phyloP scores from a whole-genome alignment of 2,329 filamentous ascomycete genomes.

The Alternaria viburni region DNA sequence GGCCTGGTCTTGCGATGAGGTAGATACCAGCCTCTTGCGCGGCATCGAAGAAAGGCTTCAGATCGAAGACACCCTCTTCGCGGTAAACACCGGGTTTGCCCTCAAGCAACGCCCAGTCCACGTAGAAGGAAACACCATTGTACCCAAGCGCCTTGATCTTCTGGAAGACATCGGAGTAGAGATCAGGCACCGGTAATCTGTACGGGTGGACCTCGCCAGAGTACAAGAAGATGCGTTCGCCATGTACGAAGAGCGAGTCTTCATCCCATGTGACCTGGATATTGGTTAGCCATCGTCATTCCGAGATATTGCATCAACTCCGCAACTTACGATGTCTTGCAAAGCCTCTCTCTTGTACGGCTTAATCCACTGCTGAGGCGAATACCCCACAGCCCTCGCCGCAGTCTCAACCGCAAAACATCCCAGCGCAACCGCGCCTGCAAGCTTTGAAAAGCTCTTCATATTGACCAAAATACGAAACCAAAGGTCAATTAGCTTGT shows the following conservation, averaged over 20 bases:
- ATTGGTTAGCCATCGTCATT: background rate
- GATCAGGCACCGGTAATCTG: slow-evolving; percentile 64
- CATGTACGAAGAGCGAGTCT: slow-evolving; percentile 71
- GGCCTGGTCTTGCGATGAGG: slow-evolving; percentile 71
- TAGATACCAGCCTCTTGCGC: slow-evolving; percentile 77
- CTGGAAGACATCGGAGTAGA: slow-evolving; percentile 77
- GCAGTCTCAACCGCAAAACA: slow-evolving; percentile 54
- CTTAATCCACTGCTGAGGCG: slow-evolving; percentile 57
- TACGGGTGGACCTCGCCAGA: slow-evolving; percentile 78
- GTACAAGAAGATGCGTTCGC: slow-evolving; percentile 74
- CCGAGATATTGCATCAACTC: background rate
- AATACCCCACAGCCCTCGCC: slow-evolving; percentile 58
- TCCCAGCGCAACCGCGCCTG: slow-evolving; percentile 36
- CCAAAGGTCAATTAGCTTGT: background rate
- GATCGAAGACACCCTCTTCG: slow-evolving; percentile 73
- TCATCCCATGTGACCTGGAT: slow-evolving; percentile 71
- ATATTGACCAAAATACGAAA: slow-evolving; percentile 16
- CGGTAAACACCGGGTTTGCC: slow-evolving; percentile 73
- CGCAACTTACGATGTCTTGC: slow-evolving; percentile 61
- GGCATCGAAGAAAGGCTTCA: slow-evolving; percentile 78
- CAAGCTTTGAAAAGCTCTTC: slow-evolving; percentile 25
- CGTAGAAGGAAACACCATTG: slow-evolving; percentile 79
- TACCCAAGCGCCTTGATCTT: slow-evolving; percentile 84
- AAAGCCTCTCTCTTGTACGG: slow-evolving; percentile 58
- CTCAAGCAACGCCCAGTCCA: slow-evolving; percentile 79